Base-by-base conservation (phyloP, 2,329 filamentous ascomycete species). In the Ilyonectria robusta region DNA sequence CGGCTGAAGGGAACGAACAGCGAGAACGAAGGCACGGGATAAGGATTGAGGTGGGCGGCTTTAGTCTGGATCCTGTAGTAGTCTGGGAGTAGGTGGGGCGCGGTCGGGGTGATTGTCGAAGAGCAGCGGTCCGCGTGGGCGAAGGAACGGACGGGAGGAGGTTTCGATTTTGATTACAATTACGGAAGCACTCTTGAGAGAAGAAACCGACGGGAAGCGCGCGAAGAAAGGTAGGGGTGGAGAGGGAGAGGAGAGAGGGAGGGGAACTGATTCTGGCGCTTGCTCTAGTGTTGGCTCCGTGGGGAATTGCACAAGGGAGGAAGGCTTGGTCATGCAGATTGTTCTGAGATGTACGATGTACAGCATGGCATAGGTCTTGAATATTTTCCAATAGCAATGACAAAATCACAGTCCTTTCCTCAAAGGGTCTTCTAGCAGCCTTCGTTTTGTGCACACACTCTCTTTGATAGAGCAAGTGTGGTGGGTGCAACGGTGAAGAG, bases 41-140 rank as follows among this genome's bases (percentile, higher is more conserved):
- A 65, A 71, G 65, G 70, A 75, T 75, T 70, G 72, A 73, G 71
- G 72, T 72, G 72, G 72, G 72, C 72, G 68, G 58, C 70, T 74
- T 75, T 69, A 62, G 72, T 74, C 72, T 74, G 70, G 71, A 74
- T 74, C 71, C 72, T 72, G 70, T 71, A 61, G 65, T 67, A 66
- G 60, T 61, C 58, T 70, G 60, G 59, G 57, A 56, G 50, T 50
- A 61, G 47, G 46, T 66, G 67, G 71, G 71, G 62, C 66, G 62
- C 73, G 61, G 50, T 57, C 48, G 50, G 50, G 21, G 35, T 50
- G 57, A 46, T 53, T 21, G 46, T 37, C 35, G 10, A 50, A 50
- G 23, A 31, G 13, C 40, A 15, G 15, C 40, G 15, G 40, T 19
- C 40, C 40, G 46, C 53, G 56, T 59, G 29, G 56, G 56, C 56